Conservation (phyloP, 1,284 basidiomycete genomes). For the Xerocomus cyaneibrunnescens region DNA sequence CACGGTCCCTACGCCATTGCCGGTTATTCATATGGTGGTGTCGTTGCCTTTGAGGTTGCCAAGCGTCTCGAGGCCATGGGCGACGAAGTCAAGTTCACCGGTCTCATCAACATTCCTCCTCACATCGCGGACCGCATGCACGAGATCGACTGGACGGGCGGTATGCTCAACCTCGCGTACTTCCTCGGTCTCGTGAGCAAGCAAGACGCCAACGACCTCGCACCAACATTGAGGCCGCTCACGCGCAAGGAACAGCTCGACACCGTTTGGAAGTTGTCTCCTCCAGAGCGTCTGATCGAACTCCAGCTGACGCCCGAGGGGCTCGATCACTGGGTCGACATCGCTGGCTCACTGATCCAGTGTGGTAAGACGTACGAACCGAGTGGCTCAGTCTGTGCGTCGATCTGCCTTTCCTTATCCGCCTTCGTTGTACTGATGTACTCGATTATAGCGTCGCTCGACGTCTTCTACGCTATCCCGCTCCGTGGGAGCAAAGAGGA, state of each 20-base stretch:
- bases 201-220: constrained; percentile 25
- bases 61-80: constrained; percentile 41
- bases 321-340: constrained; percentile 34
- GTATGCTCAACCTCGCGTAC: constrained; percentile 39
- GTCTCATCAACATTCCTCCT: constrained; percentile 45
- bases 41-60: constrained; percentile 47
- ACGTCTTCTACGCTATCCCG: constrained; percentile 35
- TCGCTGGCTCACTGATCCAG: constrained; percentile 33
- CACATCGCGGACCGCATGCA: constrained; percentile 44
- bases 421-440: background rate
- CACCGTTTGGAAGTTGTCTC: constrained; percentile 30
- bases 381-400: constrained; percentile 27
- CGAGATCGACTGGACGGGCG: constrained; percentile 42
- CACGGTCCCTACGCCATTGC: constrained; percentile 46
- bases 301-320: constrained; percentile 31
- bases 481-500: constrained; percentile 33
- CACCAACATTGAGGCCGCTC: constrained; percentile 19
- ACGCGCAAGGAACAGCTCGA: constrained; percentile 29
- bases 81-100: constrained; percentile 41
- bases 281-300: constrained; percentile 32
- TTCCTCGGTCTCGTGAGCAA: constrained; percentile 33
- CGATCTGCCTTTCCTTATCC: background rate
- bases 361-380: constrained; percentile 33
- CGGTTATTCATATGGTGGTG: constrained; percentile 52
- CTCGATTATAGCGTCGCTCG: constrained; percentile 14